These are phyloP conservation scores for Chrysoporthe austroafricana DNA, from an alignment of 2,329 filamentous ascomycete genomes.

Conservation along the genomic window DNA sequence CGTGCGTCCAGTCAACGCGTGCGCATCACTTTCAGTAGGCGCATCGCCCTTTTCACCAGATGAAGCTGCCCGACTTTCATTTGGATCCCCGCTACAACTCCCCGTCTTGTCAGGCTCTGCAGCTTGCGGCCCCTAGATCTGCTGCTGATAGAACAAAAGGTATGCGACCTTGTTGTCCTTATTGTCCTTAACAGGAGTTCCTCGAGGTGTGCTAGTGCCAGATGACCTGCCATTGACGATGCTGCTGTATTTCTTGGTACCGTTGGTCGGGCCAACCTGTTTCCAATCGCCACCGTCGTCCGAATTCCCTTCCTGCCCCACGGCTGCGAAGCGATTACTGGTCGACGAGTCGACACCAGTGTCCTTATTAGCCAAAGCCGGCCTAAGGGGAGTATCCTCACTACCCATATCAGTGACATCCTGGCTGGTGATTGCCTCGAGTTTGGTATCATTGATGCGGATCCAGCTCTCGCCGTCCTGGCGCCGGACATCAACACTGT, in stretches of 20 bases:
- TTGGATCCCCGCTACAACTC: neutral
- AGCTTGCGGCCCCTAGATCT: constrained; percentile 16
- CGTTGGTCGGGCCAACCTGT: constrained; percentile 71
- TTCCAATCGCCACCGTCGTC: constrained; percentile 73
- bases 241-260: constrained; percentile 75
- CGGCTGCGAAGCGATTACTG: constrained; percentile 75
- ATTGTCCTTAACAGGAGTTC: constrained; percentile 64
- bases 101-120: neutral
- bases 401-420: constrained; percentile 86
- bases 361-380: constrained; percentile 69
- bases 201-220: constrained; percentile 55
- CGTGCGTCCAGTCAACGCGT: neutral
- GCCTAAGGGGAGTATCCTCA: constrained; percentile 72
- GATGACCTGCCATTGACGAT: constrained; percentile 67
- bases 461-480: constrained; percentile 98
- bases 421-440: constrained; percentile 81
- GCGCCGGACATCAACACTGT: constrained; percentile 94
- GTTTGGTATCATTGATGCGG: constrained; percentile 89
- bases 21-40: neutral
- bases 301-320: constrained; percentile 67
- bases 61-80: neutral
- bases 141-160: constrained; percentile 83
- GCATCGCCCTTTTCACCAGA: neutral
- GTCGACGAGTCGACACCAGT: constrained; percentile 47
- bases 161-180: constrained; percentile 96